phyloP scores from a whole-genome alignment of 139 green algal species.

The Chara braunii region DNA sequence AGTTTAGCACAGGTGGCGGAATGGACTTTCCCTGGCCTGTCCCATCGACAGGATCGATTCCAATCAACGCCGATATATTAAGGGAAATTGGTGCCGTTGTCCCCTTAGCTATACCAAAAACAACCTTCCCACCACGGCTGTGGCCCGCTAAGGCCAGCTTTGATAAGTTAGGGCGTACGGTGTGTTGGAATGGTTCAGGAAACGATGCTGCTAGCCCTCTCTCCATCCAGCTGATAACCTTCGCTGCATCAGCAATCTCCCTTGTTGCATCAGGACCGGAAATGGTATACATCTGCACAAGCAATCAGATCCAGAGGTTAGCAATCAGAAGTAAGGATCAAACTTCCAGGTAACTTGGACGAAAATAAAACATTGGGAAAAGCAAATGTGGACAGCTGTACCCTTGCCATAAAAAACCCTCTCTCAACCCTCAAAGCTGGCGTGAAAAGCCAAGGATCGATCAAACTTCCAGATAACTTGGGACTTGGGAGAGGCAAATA shows the following conservation, averaged over 20 bases:
- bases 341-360: too few species aligned
- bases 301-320: too few species aligned
- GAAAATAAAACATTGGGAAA: too few species aligned
- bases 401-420: too few species aligned
- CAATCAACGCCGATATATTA: slow-evolving; percentile 9
- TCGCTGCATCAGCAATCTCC: slow-evolving; percentile 18
- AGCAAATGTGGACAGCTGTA: too few species aligned
- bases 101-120: slow-evolving; percentile 13
- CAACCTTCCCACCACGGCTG: slow-evolving; percentile 36
- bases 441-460: too few species aligned
- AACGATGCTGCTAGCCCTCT: neutral
- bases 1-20: slow-evolving; percentile 6
- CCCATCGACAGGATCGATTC: slow-evolving; percentile 28
- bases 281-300: slow-evolving; percentile 26
- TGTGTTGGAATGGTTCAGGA: neutral
- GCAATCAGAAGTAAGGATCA: too few species aligned
- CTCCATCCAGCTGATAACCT: slow-evolving; percentile 23
- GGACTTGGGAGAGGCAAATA: too few species aligned
- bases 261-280: neutral
- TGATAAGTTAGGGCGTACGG: slow-evolving; percentile 12
- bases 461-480: too few species aligned
- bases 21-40: neutral
- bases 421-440: too few species aligned
- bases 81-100: too few species aligned
- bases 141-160: slow-evolving; percentile 32